Evolutionary conservation across 2,329 filamentous ascomycete species (phyloP), one percentile per base, ranked within the genome.

Genomic region (Cercospora nicotianae): DNA sequence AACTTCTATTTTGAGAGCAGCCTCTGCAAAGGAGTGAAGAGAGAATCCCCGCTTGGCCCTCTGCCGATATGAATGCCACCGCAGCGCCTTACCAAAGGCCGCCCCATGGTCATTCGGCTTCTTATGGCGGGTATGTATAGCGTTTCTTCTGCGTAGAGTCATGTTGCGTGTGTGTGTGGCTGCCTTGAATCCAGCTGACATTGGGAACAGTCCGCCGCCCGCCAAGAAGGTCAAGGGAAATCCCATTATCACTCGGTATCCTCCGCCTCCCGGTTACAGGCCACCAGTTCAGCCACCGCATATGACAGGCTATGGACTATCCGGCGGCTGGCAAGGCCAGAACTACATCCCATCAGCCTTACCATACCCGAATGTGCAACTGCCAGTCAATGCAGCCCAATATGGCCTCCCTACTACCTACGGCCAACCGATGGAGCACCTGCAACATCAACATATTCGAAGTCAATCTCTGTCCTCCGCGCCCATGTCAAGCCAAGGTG

Each of bases 201-300:
- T 13, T 20, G 9, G 36, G 20, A 60, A 42, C 63, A 75, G 75
- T 16, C 73, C 73, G 16, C 76, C 77, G 16, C 76, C 79, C 16
- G 69, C 74, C 2, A 85, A 84, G 73, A 81, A 80, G 63, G 62
- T 73, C 65, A 84, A 83, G 69, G 78, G 81, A 20, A 82, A 83
- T 68, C 81, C 82, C 6, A 78, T 84, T 71, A 83, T 84, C 68
- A 85, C 83, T 7, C 77, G 80, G 33, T 84, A 84, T 75, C 81
- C 83, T 60, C 83, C 82, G 51, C 83, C 83, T 31, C 82, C 82
- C n/a, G 81, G 81, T 13, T 84, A 83, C 69, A 78, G 75, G 55
- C 69, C 68, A 18, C 75, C 74, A 55, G 61, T 65, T 9, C 72
- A 73, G 39, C 31, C 20, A 20, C 48, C 51, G 10, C 69, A 70